phyloP scores from a whole-genome alignment of 192 early-diverging fungal species.

The Neocallimastix lanati region DNA sequence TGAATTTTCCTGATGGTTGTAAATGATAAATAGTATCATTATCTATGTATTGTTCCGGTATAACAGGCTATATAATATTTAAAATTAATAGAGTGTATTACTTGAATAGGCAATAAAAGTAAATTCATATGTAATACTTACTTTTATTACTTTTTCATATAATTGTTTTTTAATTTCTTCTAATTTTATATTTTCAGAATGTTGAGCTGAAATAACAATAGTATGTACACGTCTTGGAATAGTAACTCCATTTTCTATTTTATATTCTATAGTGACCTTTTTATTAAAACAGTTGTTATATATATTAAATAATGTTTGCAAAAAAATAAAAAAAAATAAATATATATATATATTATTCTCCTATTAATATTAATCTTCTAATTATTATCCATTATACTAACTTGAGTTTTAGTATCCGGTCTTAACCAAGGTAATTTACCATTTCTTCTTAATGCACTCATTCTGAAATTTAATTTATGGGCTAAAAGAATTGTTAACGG shows the following conservation, averaged over 20 bases:
- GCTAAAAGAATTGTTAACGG: constrained; percentile 83
- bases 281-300: no score
- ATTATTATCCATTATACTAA: no score
- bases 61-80: constrained; percentile 23
- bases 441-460: constrained; percentile 84
- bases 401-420: constrained; percentile 96
- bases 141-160: constrained; percentile 79
- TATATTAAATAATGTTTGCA: no score
- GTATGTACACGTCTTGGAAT: constrained; percentile 91
- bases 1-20: constrained; percentile 95
- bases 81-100: no score
- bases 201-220: constrained; percentile 93
- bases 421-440: constrained; percentile 83
- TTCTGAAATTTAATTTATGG: constrained; percentile 92
- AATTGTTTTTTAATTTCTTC: constrained; percentile 70
- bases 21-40: constrained; percentile 84
- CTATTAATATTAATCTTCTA: no score
- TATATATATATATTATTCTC: no score
- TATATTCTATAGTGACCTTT: constrained; percentile 90
- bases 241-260: constrained; percentile 81
- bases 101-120: no score
- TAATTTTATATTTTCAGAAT: constrained; percentile 69
- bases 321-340: no score
- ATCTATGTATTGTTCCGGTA: constrained; percentile 76
- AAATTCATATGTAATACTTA: no score